phyloP scores from a whole-genome alignment of 1,284 basidiomycete genomes.

The Boletus semigastroideus region DNA sequence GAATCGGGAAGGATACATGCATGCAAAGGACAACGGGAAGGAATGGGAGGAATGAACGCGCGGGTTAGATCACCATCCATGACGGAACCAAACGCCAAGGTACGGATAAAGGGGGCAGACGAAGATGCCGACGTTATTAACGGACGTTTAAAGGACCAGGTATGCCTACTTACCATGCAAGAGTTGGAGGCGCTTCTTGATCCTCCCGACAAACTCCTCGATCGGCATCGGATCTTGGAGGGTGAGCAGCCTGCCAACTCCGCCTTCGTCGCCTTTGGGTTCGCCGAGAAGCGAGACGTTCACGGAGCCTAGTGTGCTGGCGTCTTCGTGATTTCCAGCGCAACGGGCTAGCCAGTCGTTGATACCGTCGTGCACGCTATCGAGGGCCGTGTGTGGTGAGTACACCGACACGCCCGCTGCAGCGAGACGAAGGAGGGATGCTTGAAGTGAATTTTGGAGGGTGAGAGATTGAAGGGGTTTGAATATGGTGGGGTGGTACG shows the following conservation, averaged over 20 bases:
- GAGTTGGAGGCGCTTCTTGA: constrained; percentile 70
- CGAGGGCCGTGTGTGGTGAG: constrained; percentile 85
- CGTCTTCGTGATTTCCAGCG: constrained; percentile 27
- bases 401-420: constrained; percentile 85
- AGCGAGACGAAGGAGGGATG: constrained; percentile 75
- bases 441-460: constrained; percentile 76
- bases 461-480: constrained; percentile 77
- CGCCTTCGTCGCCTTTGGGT: constrained; percentile 50
- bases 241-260: constrained; percentile 67
- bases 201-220: constrained; percentile 56
- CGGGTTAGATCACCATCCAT: constrained; percentile 17
- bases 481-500: constrained; percentile 94
- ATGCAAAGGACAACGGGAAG: constrained; percentile 1
- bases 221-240: constrained; percentile 58
- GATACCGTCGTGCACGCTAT: constrained; percentile 79
- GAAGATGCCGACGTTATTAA: constrained; percentile 11
- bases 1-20: constrained; percentile 11
- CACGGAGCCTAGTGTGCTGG: constrained; percentile 18
- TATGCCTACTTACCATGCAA: constrained; percentile 50
- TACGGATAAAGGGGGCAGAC: background rate
- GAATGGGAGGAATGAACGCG: constrained; percentile 7
- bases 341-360: constrained; percentile 79
- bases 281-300: constrained; percentile 41
- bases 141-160: constrained; percentile 12
- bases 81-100: background rate